phyloP scores from a whole-genome alignment of 805 yeast species.

The Candida ponderosae region DNA sequence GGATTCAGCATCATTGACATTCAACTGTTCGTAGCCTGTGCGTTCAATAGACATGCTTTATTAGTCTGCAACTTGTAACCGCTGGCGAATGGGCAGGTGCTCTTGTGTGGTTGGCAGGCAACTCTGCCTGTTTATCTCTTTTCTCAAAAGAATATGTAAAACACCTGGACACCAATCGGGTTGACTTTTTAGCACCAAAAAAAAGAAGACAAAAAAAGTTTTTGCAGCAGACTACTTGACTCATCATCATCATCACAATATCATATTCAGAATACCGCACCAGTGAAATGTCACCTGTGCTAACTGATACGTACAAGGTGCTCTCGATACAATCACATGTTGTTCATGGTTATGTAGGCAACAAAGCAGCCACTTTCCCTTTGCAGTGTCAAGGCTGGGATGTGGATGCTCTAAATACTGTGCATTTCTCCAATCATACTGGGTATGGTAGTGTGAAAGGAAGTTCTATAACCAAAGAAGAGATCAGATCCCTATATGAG shows the following conservation, averaged over 20 bases:
- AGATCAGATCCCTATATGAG: constrained; percentile 28
- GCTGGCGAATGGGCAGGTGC: too few species aligned
- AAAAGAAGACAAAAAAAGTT: too few species aligned
- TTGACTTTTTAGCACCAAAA: too few species aligned
- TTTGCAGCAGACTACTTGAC: too few species aligned
- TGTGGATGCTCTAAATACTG: constrained; percentile 58
- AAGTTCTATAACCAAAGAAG: constrained; percentile 29
- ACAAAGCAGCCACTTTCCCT: constrained; percentile 59
- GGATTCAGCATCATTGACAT: background rate
- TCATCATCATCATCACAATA: background rate
- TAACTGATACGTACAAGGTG: constrained; percentile 15
- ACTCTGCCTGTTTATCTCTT: too few species aligned
- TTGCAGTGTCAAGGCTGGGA: constrained; percentile 62
- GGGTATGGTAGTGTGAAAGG: constrained; percentile 59
- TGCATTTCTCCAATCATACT: constrained; percentile 63
- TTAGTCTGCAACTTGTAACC: too few species aligned
- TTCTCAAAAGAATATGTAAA: too few species aligned
- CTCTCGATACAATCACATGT: constrained; percentile 63
- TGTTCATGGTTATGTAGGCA: constrained; percentile 68
- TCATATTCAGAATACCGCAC: too few species aligned
- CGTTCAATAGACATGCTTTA: background rate
- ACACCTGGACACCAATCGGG: too few species aligned
- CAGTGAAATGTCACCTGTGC: too few species aligned
- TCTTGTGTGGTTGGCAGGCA: too few species aligned
- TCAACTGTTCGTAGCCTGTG: constrained; percentile 2